These are phyloP conservation scores for Lipomyces yamanashiensis DNA, from an alignment of 805 yeast genomes.

Conservation along the genomic window DNA sequence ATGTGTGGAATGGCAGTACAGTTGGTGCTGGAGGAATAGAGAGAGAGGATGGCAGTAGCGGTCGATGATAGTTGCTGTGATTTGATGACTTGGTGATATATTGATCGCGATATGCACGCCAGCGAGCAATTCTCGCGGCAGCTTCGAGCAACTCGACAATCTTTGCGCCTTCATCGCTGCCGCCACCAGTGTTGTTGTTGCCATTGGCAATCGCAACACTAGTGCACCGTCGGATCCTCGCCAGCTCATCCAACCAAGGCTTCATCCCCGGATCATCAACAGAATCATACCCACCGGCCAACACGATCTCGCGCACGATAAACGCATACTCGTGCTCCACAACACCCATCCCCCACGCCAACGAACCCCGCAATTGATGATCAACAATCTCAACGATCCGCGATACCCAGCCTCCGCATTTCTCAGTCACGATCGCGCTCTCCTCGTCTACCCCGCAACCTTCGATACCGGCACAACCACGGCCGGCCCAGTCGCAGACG, in stretches of 20 bases:
- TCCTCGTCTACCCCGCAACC: constrained; percentile 38
- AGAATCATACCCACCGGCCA: constrained; percentile 28
- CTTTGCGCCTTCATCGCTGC: constrained; percentile 40
- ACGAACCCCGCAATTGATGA: constrained; percentile 38
- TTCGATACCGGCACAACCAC: constrained; percentile 43
- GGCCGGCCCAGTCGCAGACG: constrained; percentile 44
- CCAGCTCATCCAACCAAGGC: constrained; percentile 27
- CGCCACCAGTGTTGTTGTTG: background rate
- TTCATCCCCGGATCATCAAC: constrained; percentile 18
- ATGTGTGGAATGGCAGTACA: constrained; percentile 45
- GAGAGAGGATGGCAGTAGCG: constrained; percentile 39
- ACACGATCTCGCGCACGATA: constrained; percentile 18
- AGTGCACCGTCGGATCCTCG: constrained; percentile 1
- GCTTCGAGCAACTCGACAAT: constrained; percentile 40
- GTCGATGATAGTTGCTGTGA: constrained; percentile 23
- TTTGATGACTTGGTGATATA: constrained; percentile 4
- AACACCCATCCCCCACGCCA: constrained; percentile 42
- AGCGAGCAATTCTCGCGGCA: constrained; percentile 37
- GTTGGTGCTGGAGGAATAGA: constrained; percentile 43
- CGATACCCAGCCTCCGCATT: constrained; percentile 41
- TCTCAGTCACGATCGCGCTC: constrained; percentile 37
- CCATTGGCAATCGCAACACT: no score
- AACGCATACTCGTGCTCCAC: constrained; percentile 12
- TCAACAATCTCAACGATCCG: constrained; percentile 37
- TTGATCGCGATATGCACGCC: constrained; percentile 41